These are phyloP conservation scores for Pseudoturritis turrita DNA, from an alignment of 345 rosid species.

Conservation along the genomic window DNA sequence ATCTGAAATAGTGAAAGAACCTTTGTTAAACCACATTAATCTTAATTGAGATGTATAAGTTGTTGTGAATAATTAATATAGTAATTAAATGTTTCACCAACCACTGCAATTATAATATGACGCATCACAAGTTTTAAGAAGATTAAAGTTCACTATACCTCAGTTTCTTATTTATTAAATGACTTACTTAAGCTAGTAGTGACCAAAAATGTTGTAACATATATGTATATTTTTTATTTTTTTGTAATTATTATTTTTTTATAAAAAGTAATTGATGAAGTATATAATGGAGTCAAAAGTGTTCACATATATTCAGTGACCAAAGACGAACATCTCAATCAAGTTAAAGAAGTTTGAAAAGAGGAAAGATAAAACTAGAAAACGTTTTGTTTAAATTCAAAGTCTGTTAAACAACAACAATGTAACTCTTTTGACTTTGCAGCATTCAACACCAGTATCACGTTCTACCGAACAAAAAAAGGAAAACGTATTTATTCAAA, in stretches of 20 bases:
- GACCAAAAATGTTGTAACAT: neutral
- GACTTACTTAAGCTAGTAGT: too few relatives aligned
- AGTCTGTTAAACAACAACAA: slow-evolving; percentile 15
- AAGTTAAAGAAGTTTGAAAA: neutral
- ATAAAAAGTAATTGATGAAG: too few relatives aligned
- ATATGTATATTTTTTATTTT: too few relatives aligned
- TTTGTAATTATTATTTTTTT: too few relatives aligned
- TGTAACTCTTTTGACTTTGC: slow-evolving; percentile 5
- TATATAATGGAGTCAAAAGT: neutral
- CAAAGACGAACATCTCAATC: neutral
- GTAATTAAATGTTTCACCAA: too few relatives aligned
- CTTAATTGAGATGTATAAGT: too few relatives aligned
- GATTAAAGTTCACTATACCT: neutral
- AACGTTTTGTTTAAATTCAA: neutral
- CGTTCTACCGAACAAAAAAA: neutral
- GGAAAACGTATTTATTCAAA: neutral
- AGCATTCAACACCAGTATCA: neutral
- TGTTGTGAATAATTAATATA: too few relatives aligned
- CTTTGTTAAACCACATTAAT: too few relatives aligned
- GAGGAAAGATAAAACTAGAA: neutral
- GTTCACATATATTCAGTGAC: neutral
- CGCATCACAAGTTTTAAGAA: neutral
- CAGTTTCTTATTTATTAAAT: too few relatives aligned
- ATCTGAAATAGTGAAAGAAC: slow-evolving; percentile 34
- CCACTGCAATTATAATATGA: neutral